Conservation (phyloP, 768 basidiomycete genomes). For the Antrodiella citrinella region DNA sequence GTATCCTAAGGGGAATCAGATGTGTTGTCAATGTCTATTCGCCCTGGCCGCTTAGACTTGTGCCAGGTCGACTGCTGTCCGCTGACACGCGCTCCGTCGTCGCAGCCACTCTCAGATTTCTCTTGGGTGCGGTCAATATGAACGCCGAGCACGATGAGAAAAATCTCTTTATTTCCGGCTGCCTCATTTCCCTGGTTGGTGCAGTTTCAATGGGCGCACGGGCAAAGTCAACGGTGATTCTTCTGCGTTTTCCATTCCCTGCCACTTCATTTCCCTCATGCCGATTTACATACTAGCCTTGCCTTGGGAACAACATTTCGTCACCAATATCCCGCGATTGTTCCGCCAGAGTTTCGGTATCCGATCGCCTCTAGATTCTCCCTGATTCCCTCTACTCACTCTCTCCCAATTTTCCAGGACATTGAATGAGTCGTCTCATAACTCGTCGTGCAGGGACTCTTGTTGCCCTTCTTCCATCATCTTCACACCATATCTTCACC, state of each 20-base stretch:
- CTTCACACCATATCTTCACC: neutral
- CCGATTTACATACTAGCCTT: constrained; percentile 4
- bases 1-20: neutral
- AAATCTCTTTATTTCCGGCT: neutral
- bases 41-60: too few species aligned
- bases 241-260: constrained; percentile 4
- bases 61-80: too few species aligned
- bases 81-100: too few species aligned
- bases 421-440: neutral
- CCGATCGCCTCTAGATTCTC: constrained; percentile 11
- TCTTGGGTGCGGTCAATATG: too few species aligned
- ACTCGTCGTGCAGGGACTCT: constrained; percentile 1
- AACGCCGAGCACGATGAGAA: neutral
- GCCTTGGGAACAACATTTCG: constrained; percentile 3
- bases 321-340: constrained; percentile 13
- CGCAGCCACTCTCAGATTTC: too few species aligned
- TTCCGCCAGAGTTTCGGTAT: constrained; percentile 11
- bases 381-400: constrained; percentile 2
- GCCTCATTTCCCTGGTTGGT: neutral
- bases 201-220: neutral
- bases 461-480: neutral
- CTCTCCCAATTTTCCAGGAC: neutral
- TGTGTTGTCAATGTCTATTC: neutral
- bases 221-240: constrained; percentile 5
- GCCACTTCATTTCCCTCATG: neutral